Conservation (phyloP, 1,284 basidiomycete species). For the Malassezia globosa region DNA sequence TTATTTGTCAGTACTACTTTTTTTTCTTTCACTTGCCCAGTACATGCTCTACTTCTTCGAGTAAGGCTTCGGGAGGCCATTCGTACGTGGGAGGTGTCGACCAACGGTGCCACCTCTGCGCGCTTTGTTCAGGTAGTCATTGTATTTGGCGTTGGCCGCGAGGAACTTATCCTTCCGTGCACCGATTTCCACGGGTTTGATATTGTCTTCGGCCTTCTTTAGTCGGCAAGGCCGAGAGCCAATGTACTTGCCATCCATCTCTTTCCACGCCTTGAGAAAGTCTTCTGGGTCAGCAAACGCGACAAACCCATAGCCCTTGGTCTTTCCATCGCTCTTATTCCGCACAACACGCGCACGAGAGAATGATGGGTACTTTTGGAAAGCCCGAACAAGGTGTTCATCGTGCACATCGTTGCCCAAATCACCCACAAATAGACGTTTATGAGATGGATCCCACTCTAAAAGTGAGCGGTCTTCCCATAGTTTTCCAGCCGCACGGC, state of each 20-base stretch:
- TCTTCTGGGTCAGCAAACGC: slow-evolving; percentile 97
- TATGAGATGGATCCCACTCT: slow-evolving; percentile 98
- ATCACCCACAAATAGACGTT: slow-evolving; percentile 93
- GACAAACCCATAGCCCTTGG: slow-evolving; percentile 85
- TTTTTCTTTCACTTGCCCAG: no score
- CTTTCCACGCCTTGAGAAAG: slow-evolving; percentile 96
- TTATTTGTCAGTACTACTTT: no score
- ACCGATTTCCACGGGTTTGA: slow-evolving; percentile 35
- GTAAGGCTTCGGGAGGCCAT: slow-evolving; percentile 23
- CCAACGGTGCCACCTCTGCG: slow-evolving; percentile 46
- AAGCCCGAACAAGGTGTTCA: slow-evolving; percentile 79
- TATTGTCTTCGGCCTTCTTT: slow-evolving; percentile 40
- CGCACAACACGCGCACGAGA: slow-evolving; percentile 87
- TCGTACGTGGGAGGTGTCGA: slow-evolving; percentile 23
- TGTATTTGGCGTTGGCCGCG: slow-evolving; percentile 32
- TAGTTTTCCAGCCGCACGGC: slow-evolving; percentile 84
- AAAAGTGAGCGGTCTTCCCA: slow-evolving; percentile 96
- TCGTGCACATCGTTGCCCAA: slow-evolving; percentile 96
- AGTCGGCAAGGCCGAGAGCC: slow-evolving; percentile 40
- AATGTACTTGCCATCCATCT: slow-evolving; percentile 75
- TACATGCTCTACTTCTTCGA: slow-evolving; percentile 22
- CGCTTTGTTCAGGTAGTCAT: slow-evolving; percentile 23
- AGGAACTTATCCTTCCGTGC: slow-evolving; percentile 40
- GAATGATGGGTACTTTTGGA: slow-evolving; percentile 77
- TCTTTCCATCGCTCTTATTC: slow-evolving; percentile 69